Base-by-base conservation (phyloP, 441 rosid species). In the Hypseocharis bilobata region DNA sequence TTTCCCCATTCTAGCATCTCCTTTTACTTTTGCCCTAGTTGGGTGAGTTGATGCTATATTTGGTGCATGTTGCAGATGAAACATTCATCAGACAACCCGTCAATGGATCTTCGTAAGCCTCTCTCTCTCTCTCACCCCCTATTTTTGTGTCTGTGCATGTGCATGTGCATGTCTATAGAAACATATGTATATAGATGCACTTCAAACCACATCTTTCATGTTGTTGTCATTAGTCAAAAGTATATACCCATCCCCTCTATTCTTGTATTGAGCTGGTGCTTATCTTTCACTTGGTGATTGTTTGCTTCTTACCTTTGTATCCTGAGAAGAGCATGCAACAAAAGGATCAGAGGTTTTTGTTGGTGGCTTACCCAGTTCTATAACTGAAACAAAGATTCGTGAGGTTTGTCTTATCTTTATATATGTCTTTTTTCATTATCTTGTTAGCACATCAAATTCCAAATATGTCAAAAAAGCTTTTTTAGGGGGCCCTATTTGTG, bases 331-430 rank as follows among this genome's bases (percentile, higher is more conserved):
- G 49, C 47, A 60, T 2, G 64, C 47, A 19, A 6, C 62, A 29
- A 60, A 60, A 36, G 64, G 64, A 6, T 60, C 47, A 36, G 64
- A 60, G 64, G 8, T 60, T 60, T 60, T 60, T 60, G 45, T 60
- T 23, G 64, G 64, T 60, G 64, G 64, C 64, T 60, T 60, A 30
- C 47, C 64, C 27, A n/a, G 47, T 26, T 34, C 64, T 34, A 22
- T 60, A 60, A 60, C 64, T 36, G 64, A 60, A 60, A 20, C 64
- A 20, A 36, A 36, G 64, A 60, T 60, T 60, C 64, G 16, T 36
- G 64, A 60, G 64, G 64, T 60, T 60, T 60, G 45, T 30, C 42
- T 58, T 58, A 29, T 28, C 14, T 58, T 28, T 28, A 2, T 58
- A 26, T 19, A 3, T 17, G 40, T 7, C 16, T 51, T 57, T 58